Evolutionary conservation across 352 stramenopile species (phyloP).

Genomic region (Globisporangium alternatum): DNA sequence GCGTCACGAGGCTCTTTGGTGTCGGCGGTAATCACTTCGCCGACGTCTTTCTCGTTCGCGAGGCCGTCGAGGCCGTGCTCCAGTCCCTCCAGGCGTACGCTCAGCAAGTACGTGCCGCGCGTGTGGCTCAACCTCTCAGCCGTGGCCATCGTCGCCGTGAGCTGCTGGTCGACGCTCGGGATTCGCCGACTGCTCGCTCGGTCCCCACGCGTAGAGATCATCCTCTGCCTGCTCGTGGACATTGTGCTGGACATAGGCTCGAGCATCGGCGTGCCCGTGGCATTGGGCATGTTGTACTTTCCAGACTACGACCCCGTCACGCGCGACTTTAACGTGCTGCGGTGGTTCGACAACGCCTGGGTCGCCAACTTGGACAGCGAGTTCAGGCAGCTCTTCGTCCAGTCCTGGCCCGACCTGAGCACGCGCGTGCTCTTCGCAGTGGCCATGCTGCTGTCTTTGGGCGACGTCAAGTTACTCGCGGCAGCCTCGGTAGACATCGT

Average conservation of each 20-base stretch:
- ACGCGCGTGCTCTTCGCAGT: slow-evolving; percentile 8
- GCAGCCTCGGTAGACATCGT: neutral
- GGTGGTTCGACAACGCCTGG: slow-evolving; percentile 5
- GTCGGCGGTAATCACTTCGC: slow-evolving; percentile 16
- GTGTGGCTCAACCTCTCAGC: slow-evolving; percentile 7
- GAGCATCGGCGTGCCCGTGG: neutral
- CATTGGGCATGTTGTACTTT: neutral
- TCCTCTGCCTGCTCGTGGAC: slow-evolving; percentile 12
- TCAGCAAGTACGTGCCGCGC: slow-evolving; percentile 7
- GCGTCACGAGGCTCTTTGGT: slow-evolving; percentile 7
- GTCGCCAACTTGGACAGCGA: slow-evolving; percentile 11
- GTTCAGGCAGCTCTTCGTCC: slow-evolving; percentile 15
- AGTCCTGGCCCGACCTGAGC: slow-evolving; percentile 12
- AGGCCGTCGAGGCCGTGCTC: slow-evolving; percentile 14
- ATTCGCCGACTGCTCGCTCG: neutral
- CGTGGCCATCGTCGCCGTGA: neutral
- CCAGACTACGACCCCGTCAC: neutral
- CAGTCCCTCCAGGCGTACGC: slow-evolving; percentile 20
- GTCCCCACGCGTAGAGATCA: neutral
- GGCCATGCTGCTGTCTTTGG: slow-evolving; percentile 2
- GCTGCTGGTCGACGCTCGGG: slow-evolving; percentile 14
- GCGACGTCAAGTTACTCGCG: slow-evolving; percentile 17
- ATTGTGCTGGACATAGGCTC: slow-evolving; percentile 7
- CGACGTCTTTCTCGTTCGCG: too few relatives aligned
- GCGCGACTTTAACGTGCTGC: neutral